Evolutionary conservation across 2,329 filamentous ascomycete genomes (phyloP), one percentile per base, ranked within the genome.

Genomic region (Helotiales sp.): DNA sequence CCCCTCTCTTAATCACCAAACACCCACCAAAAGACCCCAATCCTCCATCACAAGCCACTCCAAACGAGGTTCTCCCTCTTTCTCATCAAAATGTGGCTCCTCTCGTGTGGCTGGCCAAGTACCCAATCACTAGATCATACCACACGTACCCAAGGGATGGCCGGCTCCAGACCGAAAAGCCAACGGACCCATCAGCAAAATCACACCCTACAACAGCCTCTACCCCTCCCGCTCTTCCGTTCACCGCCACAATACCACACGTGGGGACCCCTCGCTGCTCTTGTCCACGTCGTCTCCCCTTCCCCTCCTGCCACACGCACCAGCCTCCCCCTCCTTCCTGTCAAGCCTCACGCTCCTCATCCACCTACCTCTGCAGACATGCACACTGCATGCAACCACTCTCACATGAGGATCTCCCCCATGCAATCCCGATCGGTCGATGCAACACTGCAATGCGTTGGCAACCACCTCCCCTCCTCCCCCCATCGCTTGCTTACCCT

Each of bases 321-420:
- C 5, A 19, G n/a, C 36, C 5, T 12, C 38, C 9, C 13, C 24
- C 15, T 8, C 33, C 30, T 24, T 30, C 6, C 42, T 29, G 5
- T 52, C 57, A 52, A 55, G 57, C 57, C 57, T 59, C 57, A 59
- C 57, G 38, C 52, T 34, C 42, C 22, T 30, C 13, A 9, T 15
- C 25, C 10, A 7, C 12, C 24, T 15, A 15, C 36, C 22, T n/a
- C 7, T 40, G 10, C 22, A 9, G 24, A 5, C 33, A 44, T 2
- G 6, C 24, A 48, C 3, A 24, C n/a, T 42, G 22, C 50, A 53
- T 22, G 17, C 29, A 38, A 46, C 53, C 29, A 24, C 33, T 33
- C 54, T 57, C 54, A 57, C 53, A 55, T 49, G 44, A 42, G 44
- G 9, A 38, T 6, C 5, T 4, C n/a, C 10, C 31, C 12, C 12